Base-by-base conservation (phyloP, 208 protist species). In the Novymonas esmeraldas region DNA sequence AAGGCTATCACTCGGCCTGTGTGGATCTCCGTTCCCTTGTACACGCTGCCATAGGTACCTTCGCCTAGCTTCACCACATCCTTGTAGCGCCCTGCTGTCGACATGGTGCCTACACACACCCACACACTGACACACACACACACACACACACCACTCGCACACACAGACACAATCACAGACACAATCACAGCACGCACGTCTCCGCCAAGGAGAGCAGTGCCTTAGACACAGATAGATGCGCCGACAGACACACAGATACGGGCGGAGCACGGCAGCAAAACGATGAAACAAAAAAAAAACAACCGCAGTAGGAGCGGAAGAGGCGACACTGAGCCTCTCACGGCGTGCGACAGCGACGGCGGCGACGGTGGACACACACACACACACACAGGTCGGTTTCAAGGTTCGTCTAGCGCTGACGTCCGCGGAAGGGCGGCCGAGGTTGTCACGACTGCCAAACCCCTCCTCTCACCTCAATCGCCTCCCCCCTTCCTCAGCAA, bases 41-140 rank as follows among this genome's bases (percentile, higher is more conserved):
- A 99, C n/a, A 99, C 98, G 29, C 97, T 93, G 41, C 98, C 98
- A 72, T 99, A 99, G 7, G 98, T 99, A 18, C 98, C 98, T 64
- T 98, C 90, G 6, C 98, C 98, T n/a, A 99, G 84, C 76, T 98
- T 99, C 34, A 95, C 91, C 18, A 98, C 68, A 62, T 97, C 97
- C 22, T 88, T 57, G 66, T 98, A 99, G 6, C 81, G 70, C 11
- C 87, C 87, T 26, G 78, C 65, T 11, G 86, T 94, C 1, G 89
- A 92, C 89, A 94, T 93, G 48, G 22, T 29, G 13, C 11, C 13
- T 6, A 48, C 24, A 20, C 44, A 51, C 20, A 58, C 52, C 9
- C 9, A 36, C 26, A 3, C 31, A 36, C 29, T 28, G 13, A 36
- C 52, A 0, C 31, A 24, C 29, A 22, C 34, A 58, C 34, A 58